Percentiles rank a stretch among this genome's conserved stretches.
These are phyloP conservation scores for Eucalyptus cloeziana DNA, from an alignment of 345 rosid species.

Conservation along the genomic window DNA sequence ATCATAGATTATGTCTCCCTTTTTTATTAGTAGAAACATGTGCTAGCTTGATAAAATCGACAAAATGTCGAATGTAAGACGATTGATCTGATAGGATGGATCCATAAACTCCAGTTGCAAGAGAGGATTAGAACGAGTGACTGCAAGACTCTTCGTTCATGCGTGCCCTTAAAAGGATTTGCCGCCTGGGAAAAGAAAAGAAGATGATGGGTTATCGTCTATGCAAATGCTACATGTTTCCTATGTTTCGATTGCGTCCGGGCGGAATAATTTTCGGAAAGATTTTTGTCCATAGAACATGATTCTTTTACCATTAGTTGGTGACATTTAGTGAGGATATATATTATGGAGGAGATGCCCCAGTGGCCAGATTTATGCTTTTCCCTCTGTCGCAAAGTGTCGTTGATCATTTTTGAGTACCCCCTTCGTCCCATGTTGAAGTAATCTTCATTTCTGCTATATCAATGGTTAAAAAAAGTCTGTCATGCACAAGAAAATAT, in stretches of 20 bases:
- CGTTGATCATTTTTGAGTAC: background rate
- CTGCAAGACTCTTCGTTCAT: background rate
- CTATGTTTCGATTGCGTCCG: background rate
- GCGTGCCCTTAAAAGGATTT: background rate
- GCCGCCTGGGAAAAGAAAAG: background rate
- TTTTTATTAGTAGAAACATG: background rate
- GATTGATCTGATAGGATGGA: background rate
- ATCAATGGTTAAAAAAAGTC: background rate
- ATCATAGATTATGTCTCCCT: background rate
- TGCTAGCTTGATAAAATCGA: background rate
- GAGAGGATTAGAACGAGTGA: background rate
- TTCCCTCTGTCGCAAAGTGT: background rate
- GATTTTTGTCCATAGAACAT: background rate
- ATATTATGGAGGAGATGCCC: background rate
- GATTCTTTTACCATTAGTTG: fast-evolving
- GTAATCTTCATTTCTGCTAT: background rate
- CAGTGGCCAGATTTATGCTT: background rate
- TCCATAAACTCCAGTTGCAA: background rate
- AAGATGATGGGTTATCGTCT: background rate
- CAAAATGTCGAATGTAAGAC: background rate
- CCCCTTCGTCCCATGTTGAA: background rate
- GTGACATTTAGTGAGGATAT: background rate
- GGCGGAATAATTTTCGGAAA: background rate
- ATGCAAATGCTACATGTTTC: background rate
- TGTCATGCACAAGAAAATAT: background rate